Base-by-base conservation (phyloP, 139 green algal species). In the Chlorella sp. region DNA sequence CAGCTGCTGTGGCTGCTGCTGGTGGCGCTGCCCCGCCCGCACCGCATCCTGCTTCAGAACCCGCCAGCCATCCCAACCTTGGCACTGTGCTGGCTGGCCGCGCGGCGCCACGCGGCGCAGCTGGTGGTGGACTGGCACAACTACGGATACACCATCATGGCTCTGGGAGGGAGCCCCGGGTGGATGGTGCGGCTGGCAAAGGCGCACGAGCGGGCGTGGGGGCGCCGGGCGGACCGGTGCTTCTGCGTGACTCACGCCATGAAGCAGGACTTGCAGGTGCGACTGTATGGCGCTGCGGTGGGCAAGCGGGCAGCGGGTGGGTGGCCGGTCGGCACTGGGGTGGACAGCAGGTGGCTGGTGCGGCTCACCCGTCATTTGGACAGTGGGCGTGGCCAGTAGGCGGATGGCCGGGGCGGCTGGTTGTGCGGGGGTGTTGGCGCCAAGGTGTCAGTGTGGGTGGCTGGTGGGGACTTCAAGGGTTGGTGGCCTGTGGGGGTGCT, bases 101-200 rank as follows among this genome's bases (percentile, higher is more conserved):
- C 83, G 14, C 27, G 31, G 20, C 76, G 89, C 35, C 87, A 93
- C 63, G 20, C 80, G 1, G 86, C 88, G 0, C 29, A 71, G 42
- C 81, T 96, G 27, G 78, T 97, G 2, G 86, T 96, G 31, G 95
- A 99, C 85, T 99, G 95, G 95, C 95, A 98, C 83, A 98, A 98
- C 76, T 92, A 94, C 66, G 94, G 84, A 0, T 93, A 94, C 83
- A 94, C 93, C 10, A 88, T 99, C 23, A 90, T 98, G 75, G 87
- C 72, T 10, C 71, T 97, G 20, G 82, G 34, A 29, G 55, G 34
- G 10, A 62, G 59, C 29, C 55, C 42, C 2, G 4, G 35, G 27
- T 62, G 69, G 77, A 78, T 92, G 67, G 87, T 94, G 23, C 34
- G 67, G 0, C 34, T 91, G 1, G 87, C 90, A 0, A 71, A 81